Percentiles rank a stretch among this genome's conserved stretches.
These are phyloP conservation scores for Dendrobium catenatum DNA, from an alignment of 106 monocot genomes.

Conservation along the genomic window DNA sequence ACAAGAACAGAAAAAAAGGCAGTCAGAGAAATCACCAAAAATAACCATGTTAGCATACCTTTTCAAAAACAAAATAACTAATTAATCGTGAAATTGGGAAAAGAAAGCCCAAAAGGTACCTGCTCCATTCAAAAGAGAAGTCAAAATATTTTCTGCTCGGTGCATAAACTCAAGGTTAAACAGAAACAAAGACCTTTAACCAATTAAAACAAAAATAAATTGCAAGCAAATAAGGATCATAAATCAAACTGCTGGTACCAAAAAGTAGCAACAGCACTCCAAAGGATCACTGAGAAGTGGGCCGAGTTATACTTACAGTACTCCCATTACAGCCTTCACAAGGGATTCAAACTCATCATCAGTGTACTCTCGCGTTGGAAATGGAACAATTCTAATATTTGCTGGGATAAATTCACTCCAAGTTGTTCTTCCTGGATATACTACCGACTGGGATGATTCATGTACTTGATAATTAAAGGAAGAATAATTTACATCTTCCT, in stretches of 20 bases:
- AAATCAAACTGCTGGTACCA: not conserved
- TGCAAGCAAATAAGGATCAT: not conserved
- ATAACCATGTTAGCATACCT: conserved; percentile 26
- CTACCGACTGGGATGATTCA: not conserved
- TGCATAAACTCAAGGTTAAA: not conserved
- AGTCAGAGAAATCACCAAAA: conserved; percentile 2
- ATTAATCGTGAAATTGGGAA: conserved; percentile 82
- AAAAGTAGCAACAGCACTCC: not conserved
- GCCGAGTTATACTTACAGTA: conserved; percentile 53
- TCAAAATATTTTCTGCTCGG: not conserved
- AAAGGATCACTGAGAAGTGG: not conserved
- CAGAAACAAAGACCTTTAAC: not conserved
- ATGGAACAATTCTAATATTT: conserved; percentile 74
- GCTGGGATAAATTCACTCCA: conserved; percentile 49
- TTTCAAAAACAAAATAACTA: conserved; percentile 80
- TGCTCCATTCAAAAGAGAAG: conserved; percentile 13
- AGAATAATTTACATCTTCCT: conserved; percentile 22
- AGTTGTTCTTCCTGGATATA: conserved; percentile 8
- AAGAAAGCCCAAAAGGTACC: conserved; percentile 87
- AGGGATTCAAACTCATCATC: conserved; percentile 92
- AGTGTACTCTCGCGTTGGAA: conserved; percentile 87
- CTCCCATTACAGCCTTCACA: conserved; percentile 80
- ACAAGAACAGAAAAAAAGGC: conserved; percentile 3
- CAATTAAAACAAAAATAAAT: not conserved
- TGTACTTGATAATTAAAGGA: conserved; percentile 7